Conservation (phyloP, 2,329 filamentous ascomycete species). For the Pseudogymnoascus sp. region DNA sequence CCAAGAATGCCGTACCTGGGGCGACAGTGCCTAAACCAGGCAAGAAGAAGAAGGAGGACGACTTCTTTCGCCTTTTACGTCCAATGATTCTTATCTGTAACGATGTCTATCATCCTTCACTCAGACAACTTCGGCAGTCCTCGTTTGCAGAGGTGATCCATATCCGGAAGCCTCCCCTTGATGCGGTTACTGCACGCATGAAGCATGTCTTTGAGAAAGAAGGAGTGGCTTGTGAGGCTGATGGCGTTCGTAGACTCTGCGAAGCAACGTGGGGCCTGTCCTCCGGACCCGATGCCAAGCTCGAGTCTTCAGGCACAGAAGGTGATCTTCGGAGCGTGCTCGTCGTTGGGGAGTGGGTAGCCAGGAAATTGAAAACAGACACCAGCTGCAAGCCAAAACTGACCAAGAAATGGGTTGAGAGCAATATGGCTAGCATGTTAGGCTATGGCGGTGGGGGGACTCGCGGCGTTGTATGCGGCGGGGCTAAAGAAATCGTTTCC, state of each 20-base stretch:
- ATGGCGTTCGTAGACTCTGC: conserved; percentile 77
- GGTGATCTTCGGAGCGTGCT: conserved; percentile 74
- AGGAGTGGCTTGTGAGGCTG: conserved; percentile 77
- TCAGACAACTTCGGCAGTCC: conserved; percentile 79
- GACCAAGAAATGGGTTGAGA: conserved; percentile 69
- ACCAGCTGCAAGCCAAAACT: conserved; percentile 36
- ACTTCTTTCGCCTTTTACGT: conserved; percentile 77
- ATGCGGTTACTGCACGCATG: conserved; percentile 73
- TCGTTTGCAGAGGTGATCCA: conserved; percentile 82
- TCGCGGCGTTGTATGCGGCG: conserved; percentile 62
- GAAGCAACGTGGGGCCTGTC: conserved; percentile 76
- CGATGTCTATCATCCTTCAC: conserved; percentile 85
- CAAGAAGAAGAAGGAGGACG: conserved; percentile 55
- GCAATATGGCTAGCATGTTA: conserved; percentile 59
- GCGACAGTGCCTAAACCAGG: conserved; percentile 24
- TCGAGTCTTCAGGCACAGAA: conserved; percentile 58
- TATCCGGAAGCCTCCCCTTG: conserved; percentile 78
- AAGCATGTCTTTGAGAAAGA: conserved; percentile 82
- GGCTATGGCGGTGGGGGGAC: conserved; percentile 62
- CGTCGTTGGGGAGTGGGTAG: conserved; percentile 83
- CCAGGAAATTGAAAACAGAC: conserved; percentile 51
- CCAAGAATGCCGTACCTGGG: conserved; percentile 55
- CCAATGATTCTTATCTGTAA: conserved; percentile 95
- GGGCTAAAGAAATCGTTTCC: conserved; percentile 63
- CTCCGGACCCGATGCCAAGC: conserved; percentile 59